Percentiles rank a stretch among this genome's conserved stretches.
These are phyloP conservation scores for Plantago elongata DNA, from an alignment of 257 asterid species.

Conservation along the genomic window DNA sequence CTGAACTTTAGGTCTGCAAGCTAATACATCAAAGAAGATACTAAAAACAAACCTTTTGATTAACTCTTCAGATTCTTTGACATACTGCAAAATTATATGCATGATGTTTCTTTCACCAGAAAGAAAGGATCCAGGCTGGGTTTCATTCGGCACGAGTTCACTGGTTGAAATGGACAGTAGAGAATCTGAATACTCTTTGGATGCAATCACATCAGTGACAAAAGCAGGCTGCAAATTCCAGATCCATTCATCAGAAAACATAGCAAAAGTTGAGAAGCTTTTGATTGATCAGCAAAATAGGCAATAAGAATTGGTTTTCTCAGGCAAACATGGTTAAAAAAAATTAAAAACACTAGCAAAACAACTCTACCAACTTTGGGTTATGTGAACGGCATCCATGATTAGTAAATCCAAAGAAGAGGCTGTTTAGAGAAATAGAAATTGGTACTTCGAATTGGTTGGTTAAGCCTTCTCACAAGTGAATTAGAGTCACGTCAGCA, in stretches of 20 bases:
- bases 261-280: neutral
- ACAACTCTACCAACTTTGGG: too few relatives aligned
- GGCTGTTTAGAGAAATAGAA: too few relatives aligned
- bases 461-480: too few relatives aligned
- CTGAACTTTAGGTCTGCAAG: conserved; percentile 6
- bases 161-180: conserved; percentile 26
- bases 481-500: too few relatives aligned
- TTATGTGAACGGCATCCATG: too few relatives aligned
- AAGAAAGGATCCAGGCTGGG: conserved; percentile 28
- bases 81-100: conserved; percentile 41
- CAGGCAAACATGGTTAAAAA: too few relatives aligned
- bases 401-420: too few relatives aligned
- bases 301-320: too few relatives aligned
- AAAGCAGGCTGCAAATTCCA: conserved; percentile 71
- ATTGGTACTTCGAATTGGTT: too few relatives aligned
- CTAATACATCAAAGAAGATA: neutral
- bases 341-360: too few relatives aligned
- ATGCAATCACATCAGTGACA: conserved; percentile 48
- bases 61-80: conserved; percentile 54
- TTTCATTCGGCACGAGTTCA: conserved; percentile 32
- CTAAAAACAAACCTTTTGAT: conserved; percentile 43
- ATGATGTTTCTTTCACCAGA: conserved; percentile 42
- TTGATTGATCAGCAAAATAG: neutral
- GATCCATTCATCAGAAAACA: conserved; percentile 6
- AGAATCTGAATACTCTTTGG: conserved; percentile 35